These are phyloP conservation scores for Termitomyces sp. DNA, from an alignment of 768 basidiomycete genomes.

Conservation along the genomic window DNA sequence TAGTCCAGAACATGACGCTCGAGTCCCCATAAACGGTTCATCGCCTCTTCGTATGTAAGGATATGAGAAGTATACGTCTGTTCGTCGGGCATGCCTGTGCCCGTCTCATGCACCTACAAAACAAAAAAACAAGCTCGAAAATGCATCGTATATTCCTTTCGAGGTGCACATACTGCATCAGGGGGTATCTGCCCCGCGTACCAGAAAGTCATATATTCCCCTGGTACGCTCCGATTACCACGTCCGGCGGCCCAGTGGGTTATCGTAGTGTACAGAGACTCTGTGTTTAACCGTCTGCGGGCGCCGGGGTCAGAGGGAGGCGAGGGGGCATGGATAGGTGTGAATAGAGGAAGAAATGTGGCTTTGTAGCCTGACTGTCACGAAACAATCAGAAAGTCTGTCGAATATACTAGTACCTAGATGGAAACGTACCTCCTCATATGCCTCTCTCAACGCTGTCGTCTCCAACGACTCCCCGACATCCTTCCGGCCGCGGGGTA, in stretches of 20 bases:
- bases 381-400: not conserved
- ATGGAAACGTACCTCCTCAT: slow-evolving; percentile 51
- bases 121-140: not conserved
- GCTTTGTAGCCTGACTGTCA: slow-evolving; percentile 17
- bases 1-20: slow-evolving; percentile 35
- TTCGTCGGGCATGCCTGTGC: slow-evolving; percentile 61
- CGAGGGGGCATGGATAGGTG: slow-evolving; percentile 13
- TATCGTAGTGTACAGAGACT: slow-evolving; percentile 16
- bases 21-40: slow-evolving; percentile 22
- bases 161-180: slow-evolving; percentile 43
- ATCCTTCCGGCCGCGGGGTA: slow-evolving; percentile 67
- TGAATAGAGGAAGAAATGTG: slow-evolving; percentile 16
- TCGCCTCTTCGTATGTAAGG: slow-evolving; percentile 42
- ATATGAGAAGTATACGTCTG: slow-evolving; percentile 43
- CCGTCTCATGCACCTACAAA: slow-evolving; percentile 38
- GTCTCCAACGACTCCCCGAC: slow-evolving; percentile 59
- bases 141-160: not conserved
- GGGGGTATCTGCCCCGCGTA: slow-evolving; percentile 19
- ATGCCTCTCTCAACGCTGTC: slow-evolving; percentile 59
- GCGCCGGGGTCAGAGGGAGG: slow-evolving; percentile 11
- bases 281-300: slow-evolving; percentile 8
- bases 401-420: not conserved
- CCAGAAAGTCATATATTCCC: slow-evolving; percentile 22
- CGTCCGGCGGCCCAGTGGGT: slow-evolving; percentile 9
- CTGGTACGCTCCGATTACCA: slow-evolving; percentile 8